Evolutionary conservation across 116 monocot species (phyloP).

Genomic region (Zostera marina): DNA sequence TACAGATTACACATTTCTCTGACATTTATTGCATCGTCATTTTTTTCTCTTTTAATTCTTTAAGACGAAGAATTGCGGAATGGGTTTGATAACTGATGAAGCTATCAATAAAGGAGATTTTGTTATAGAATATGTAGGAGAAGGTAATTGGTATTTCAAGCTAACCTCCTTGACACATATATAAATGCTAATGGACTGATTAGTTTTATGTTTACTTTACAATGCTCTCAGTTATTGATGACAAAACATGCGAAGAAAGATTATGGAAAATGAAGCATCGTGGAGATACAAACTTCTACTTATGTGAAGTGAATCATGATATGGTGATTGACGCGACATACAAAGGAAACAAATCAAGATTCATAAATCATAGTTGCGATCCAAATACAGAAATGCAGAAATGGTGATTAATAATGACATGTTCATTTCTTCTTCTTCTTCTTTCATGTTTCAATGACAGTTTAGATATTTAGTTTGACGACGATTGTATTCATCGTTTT

Average conservation of each 20-base stretch:
- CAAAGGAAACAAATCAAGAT: conserved; percentile 96
- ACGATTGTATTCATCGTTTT: conserved; percentile 5
- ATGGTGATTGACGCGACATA: conserved; percentile 98
- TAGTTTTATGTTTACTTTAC: not conserved
- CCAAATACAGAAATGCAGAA: conserved; percentile 99
- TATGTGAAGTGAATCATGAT: conserved; percentile 88
- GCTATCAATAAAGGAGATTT: conserved; percentile 89
- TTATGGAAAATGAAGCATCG: conserved; percentile 92
- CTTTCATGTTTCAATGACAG: not conserved
- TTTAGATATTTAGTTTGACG: no score
- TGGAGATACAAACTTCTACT: conserved; percentile 82
- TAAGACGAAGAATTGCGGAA: conserved; percentile 24
- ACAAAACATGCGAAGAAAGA: conserved; percentile 91
- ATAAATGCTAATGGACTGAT: not conserved
- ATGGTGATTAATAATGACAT: conserved; percentile 36
- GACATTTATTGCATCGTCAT: not conserved
- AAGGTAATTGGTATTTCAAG: conserved; percentile 27
- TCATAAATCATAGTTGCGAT: conserved; percentile 92
- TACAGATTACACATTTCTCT: not conserved
- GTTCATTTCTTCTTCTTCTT: not conserved
- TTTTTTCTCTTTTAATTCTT: not conserved
- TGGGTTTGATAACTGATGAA: conserved; percentile 40
- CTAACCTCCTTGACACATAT: not conserved
- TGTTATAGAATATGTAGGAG: conserved; percentile 95
- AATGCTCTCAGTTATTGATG: conserved; percentile 64